Base-by-base conservation (phyloP, 805 yeast species). In the Candida xyloterini region DNA sequence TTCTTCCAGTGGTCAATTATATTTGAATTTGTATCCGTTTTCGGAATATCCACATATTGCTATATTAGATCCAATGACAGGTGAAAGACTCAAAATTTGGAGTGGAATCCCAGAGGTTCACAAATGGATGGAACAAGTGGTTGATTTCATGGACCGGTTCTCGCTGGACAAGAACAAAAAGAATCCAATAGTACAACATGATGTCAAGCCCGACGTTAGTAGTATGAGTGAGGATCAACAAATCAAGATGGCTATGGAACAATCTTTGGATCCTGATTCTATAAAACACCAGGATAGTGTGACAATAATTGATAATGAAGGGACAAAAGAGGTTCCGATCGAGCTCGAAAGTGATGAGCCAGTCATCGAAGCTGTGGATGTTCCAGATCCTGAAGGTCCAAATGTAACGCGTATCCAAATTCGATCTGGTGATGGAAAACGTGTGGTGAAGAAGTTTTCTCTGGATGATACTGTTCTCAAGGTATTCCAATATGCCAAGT, bases 41-140 rank as follows among this genome's bases (percentile, higher is more conserved):
- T 63, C 69, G 2, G 75, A 73, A 16, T 83, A 67, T 57, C 99
- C 99, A 1, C 97, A 93, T 59, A 80, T 93, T 29, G 85, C 96
- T 1, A 85, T 93, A 27, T 59, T 93, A 35, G 99, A 93, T 56
- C 97, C 99, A 2, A 78, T 90, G 59, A 93, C 99, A 0, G 98
- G 98, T 15, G 99, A 93, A 62, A 72, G 95, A 44, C 74, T 88
- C 40, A 74, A 75, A 50, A 71, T 70, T 38, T 93, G 97, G 96
- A 66, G 70, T n/a, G 76, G 75, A 1, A 81, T 78, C 1, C 95
- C 95, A 0, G 65, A 66, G 14, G 68, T 73, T 0, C 70, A 72
- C 4, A 68, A 63, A 14, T 90, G 90, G 78, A 59, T 81, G 7
- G 71, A 73, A 27, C 87, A 85, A 35, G 77, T 86, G 4, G 73